Evolutionary conservation across 352 stramenopile genomes (phyloP).

Genomic region (Globisporangium takayamanum): DNA sequence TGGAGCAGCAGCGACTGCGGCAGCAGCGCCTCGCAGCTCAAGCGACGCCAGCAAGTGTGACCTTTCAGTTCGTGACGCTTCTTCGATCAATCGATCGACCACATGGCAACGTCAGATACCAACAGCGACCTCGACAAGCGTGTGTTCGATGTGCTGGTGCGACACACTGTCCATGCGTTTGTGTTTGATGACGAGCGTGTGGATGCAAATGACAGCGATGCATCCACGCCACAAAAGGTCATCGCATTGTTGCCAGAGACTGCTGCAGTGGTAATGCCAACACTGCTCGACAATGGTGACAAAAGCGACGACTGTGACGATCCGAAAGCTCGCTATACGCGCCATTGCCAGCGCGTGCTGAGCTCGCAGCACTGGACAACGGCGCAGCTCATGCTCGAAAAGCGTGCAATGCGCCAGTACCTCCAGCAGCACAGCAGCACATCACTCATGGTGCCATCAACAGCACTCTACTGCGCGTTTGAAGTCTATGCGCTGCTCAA

Average conservation of each 20-base stretch:
- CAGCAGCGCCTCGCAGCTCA: background rate
- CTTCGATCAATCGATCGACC: background rate
- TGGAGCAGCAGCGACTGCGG: background rate
- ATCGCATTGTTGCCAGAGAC: background rate
- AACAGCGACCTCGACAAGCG: conserved; percentile 7
- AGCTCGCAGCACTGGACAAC: conserved; percentile 29
- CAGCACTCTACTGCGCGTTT: conserved; percentile 8
- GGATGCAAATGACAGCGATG: background rate
- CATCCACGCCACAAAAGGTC: background rate
- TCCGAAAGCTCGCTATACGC: background rate
- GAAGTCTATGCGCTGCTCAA: conserved; percentile 56
- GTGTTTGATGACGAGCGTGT: conserved; percentile 16
- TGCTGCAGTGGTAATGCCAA: background rate
- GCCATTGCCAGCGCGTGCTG: conserved; percentile 19
- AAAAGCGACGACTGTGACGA: conserved; percentile 10
- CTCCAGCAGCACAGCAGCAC: conserved; percentile 13
- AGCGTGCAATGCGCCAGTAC: conserved; percentile 24
- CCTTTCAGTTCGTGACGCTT: background rate
- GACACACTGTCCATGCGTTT: conserved; percentile 33
- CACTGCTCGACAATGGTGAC: background rate
- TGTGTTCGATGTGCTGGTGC: conserved; percentile 35
- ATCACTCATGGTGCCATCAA: background rate
- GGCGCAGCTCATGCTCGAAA: conserved; percentile 26
- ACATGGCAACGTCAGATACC: background rate
- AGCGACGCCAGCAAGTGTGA: background rate